Evolutionary conservation across 257 asterid species (phyloP), one percentile per base, ranked within the genome.

Genomic region (Eucommia ulmoides): DNA sequence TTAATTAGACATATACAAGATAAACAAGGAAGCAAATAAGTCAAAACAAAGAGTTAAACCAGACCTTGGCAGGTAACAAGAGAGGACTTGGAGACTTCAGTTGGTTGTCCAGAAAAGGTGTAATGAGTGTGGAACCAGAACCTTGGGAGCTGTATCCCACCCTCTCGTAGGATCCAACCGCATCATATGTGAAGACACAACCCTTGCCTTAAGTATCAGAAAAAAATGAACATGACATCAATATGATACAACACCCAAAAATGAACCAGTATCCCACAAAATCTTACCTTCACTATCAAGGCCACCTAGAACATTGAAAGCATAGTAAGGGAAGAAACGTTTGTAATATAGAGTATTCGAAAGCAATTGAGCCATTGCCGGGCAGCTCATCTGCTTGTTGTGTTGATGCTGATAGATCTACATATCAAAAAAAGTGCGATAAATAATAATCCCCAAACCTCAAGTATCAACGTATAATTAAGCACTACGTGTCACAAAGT

Each of bases 101-200:
- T 57, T 77, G 85, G 68, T 77, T 77, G 80, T 88, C 97, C 82
- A 88, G 55, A 67, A 88, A 88, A 57, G 97, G 97, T 62, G 80
- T 88, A 70, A 88, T 84, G 59, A 88, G 92, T 22, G 94, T 84
- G 50, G 95, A 62, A 53, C 97, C 97, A 65, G 95, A 84, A 52
- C 97, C 97, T 60, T 88, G 97, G 60, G 97, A 80, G 52, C 97
- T 88, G 73, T 88, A 88, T 45, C 97, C 97, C 59, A 84, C 95
- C 71, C 97, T 76, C 71, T 88, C 97, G 58, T 84, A 88, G 35
- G 97, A 88, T 52, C 97, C 94, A 67, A 88, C 97, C 46, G 94
- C 97, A 55, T 88, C 97, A 58, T 88, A 88, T 24, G 97, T 88
- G 80, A 75, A 88, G 71, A 88, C 97, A 58, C 95, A 88, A 24